Evolutionary conservation across 106 monocot species (phyloP), one percentile per base, ranked within the genome.

Genomic region (Triglochin maritima): DNA sequence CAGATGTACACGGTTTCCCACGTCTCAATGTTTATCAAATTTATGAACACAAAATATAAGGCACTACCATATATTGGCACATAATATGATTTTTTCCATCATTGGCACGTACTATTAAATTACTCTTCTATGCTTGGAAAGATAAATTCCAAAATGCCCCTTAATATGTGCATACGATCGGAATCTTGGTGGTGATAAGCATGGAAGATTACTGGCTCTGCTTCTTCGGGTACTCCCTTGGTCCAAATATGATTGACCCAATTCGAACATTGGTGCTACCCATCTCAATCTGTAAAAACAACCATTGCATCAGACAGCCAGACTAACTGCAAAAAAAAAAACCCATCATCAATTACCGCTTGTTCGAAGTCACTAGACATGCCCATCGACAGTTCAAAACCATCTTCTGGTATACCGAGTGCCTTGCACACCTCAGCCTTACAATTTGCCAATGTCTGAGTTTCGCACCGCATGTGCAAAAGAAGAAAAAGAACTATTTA

Each of bases 311-410:
- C 17, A 58, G 52, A 17, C 60, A 47, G 29, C 29, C 29, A 29
- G 29, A 29, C 29, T 29, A 29, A 29, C 29, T 29, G 29, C 29
- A 29, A 29, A 29, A 29, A 29, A 0, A 29, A 29, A 29, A 29
- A 29, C 29, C 29, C 29, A 29, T 64, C 4, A 48, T 11, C 55
- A 4, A 50, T 74, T 84, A 94, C 89, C 6, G 93, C 89, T 84
- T 82, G 78, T 72, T 89, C 93, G 56, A 89, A 93, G 64, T 93
- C 93, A n/a, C 80, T 83, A 49, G 93, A 93, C 93, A 93, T 93
- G 70, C 93, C 93, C 93, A 93, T 93, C 1, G 93, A 93, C 15
- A 89, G 81, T 63, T 89, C 89, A 62, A 77, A 86, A 14, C 71
- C 57, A 42, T 80, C 82, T 67, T 82, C 77, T 43, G 81, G 71